Conservation (phyloP, 257 asterid species). For the Forsythia suspensa region DNA sequence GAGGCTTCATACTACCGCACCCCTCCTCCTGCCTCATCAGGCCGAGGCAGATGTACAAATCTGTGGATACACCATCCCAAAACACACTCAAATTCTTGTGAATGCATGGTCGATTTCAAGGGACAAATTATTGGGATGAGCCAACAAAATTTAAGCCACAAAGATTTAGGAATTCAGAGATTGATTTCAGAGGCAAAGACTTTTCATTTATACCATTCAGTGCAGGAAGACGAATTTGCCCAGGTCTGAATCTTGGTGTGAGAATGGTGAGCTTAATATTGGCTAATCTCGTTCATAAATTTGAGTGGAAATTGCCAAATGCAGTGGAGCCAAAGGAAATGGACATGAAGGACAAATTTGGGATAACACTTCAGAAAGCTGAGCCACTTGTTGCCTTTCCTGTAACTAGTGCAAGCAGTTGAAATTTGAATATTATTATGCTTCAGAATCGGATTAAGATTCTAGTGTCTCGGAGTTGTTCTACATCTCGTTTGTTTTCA, state of each 20-base stretch:
- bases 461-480: not conserved
- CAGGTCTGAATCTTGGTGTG: conserved; percentile 21
- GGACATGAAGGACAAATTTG: conserved; percentile 22
- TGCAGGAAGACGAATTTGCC: conserved; percentile 26
- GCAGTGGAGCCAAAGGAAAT: conserved; percentile 19
- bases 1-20: conserved; percentile 35
- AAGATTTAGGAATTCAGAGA: conserved; percentile 27
- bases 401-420: not conserved
- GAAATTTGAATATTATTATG: not conserved
- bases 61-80: conserved; percentile 29
- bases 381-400: conserved; percentile 24
- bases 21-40: conserved; percentile 32
- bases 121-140: conserved; percentile 27
- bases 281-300: conserved; percentile 23
- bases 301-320: conserved; percentile 20
- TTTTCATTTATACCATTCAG: conserved; percentile 28
- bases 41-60: conserved; percentile 29
- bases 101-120: conserved; percentile 34
- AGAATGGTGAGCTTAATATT: conserved; percentile 25
- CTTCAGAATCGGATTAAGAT: not conserved
- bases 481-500: not conserved
- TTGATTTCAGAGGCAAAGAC: conserved; percentile 29
- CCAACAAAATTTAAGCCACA: conserved; percentile 32
- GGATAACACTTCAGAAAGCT: conserved; percentile 21
- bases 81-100: conserved; percentile 25